Base-by-base conservation (phyloP, 768 basidiomycete genomes). In the Termitomyces sp. region DNA sequence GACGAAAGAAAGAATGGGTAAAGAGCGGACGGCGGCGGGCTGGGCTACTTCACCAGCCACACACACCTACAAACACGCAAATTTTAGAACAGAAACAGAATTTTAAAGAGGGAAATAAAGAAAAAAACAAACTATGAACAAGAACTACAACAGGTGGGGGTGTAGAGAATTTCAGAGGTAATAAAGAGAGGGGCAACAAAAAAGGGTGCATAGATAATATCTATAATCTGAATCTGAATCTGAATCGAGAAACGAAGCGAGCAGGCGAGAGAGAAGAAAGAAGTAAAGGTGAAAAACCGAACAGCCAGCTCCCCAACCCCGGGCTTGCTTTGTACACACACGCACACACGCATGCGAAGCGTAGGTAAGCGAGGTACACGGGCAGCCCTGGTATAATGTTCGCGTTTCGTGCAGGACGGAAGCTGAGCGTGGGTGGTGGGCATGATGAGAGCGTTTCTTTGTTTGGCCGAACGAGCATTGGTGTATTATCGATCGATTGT, bases 211-310 rank as follows among this genome's bases (percentile, higher is more conserved):
- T 68, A 71, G 73, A 65, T 69, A 70, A 70, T 62, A 63, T 57
- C 26, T 36, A 33, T 22, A 8, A 39, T 24, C 9, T 51, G 33
- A 39, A 36, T 51, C 65, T 61, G 76, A 80, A 80, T 81, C 81
- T n/a, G 78, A 72, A 80, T 72, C 70, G 69, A 73, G 76, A 82
- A 85, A 84, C 82, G 81, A 84, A 84, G 4, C 45, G 45, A 46
- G 45, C 45, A 30, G 27, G 45, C 18, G 9, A 30, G 45, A 27
- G 13, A 9, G 9, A n/a, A 30, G 10, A 30, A 16, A 18, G 9
- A 45, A 44, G 7, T 30, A 18, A 4, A 3, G 8, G 2, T 4
- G 2, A 27, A n/a, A 30, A 30, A 30, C 3, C 18, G 18, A 30
- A 46, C 76, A 84, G 81, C 84, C 82, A 81, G 71, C 71, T 65